Base-by-base conservation (phyloP, 441 rosid genomes). In the Arabidopsis hybrid region DNA sequence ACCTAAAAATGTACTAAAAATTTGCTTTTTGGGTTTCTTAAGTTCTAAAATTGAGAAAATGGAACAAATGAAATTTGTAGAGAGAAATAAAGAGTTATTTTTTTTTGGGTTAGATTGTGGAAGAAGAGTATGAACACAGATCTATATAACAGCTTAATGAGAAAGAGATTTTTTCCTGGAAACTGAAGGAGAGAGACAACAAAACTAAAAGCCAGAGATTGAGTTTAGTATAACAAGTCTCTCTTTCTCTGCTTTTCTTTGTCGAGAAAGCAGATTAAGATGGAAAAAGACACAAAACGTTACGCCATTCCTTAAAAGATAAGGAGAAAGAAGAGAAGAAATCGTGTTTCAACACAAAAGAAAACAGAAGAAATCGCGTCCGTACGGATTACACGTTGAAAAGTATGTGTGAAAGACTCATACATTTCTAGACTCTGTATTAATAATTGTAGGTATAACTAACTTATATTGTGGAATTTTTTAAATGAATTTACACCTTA, bases 391-490 rank as follows among this genome's bases (percentile, higher is more conserved):
- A 69, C 18, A 16, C 18, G 35, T 36, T 4, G 59, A 68, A 75
- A 68, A 75, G 74, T 62, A 63, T 18, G 75, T 56, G 71, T 63
- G 74, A 75, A 60, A 67, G 58, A 5, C 26, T 60, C 61, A 21
- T 45, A 52, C 56, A 53, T 17, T 46, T 14, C 51, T 14, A 11
- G 29, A 34, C 53, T 61, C 7, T 52, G 26, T 35, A 43, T 61
- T 26, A 21, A 43, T 29, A 4, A 21, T 21, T 60, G 10, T 17
- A 18, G 26, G 13, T 40, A 1, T 40, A 11, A 40, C 2, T 0
- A 4, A 42, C 12, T 39, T 11, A 39, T 39, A 8, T 13, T 1
- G 7, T 50, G 59, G 18, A 65, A 32, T 21, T 32, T 21, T 60
- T 40, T 6, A 3, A 40, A 43, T 63, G 67, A 9, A 31, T 31